These are phyloP conservation scores for Chlorella vulgaris DNA, from an alignment of 139 green algal genomes.

Conservation along the genomic window DNA sequence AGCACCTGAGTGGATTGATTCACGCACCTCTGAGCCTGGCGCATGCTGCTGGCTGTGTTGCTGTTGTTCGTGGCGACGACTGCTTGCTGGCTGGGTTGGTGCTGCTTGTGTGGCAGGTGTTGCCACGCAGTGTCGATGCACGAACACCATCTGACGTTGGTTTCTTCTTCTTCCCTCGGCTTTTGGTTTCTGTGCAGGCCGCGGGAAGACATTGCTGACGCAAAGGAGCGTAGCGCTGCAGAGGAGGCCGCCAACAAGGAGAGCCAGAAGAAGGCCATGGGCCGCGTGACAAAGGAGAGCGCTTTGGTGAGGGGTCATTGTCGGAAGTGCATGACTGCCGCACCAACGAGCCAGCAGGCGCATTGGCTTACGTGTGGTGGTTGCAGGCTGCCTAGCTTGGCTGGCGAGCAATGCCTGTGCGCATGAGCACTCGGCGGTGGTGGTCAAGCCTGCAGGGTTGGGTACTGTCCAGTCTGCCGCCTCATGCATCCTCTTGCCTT, in stretches of 20 bases:
- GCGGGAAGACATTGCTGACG: constrained; percentile 36
- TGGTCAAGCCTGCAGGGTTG: too few relatives aligned
- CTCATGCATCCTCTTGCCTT: too few relatives aligned
- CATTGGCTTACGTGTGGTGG: too few relatives aligned
- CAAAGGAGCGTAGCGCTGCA: constrained; percentile 34
- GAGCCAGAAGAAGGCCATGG: constrained; percentile 27
- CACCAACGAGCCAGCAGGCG: too few relatives aligned
- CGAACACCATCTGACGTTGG: neutral
- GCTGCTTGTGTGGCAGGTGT: neutral
- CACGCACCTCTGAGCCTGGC: neutral
- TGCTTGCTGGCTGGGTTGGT: neutral
- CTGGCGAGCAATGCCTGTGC: too few relatives aligned
- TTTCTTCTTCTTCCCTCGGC: neutral
- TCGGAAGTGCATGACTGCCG: too few relatives aligned
- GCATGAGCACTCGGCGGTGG: too few relatives aligned
- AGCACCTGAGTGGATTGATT: neutral
- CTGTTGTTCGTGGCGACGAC: neutral
- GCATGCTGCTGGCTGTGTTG: neutral
- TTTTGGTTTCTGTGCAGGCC: neutral
- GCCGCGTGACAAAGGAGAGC: constrained; percentile 33
- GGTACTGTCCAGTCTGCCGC: too few relatives aligned
- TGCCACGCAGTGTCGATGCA: neutral
- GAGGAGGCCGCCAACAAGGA: constrained; percentile 45
- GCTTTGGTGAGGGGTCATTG: neutral
- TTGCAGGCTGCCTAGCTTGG: too few relatives aligned